Evolutionary conservation across 352 stramenopile genomes (phyloP).

Genomic region (Pythium rhizo-oryzae): DNA sequence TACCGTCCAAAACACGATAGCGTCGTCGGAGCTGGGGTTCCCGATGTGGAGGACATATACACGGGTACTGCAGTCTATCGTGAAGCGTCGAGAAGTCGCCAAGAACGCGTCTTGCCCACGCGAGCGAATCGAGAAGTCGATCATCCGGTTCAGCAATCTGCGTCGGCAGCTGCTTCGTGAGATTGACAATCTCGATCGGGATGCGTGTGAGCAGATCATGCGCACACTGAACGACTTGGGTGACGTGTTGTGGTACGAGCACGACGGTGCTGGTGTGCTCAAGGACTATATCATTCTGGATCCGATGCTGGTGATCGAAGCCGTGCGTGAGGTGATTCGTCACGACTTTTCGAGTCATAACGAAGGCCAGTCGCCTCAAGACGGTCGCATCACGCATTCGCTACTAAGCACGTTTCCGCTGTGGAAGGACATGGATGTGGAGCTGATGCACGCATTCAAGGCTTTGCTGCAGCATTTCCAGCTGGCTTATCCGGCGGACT

Average conservation of each 20-base stretch:
- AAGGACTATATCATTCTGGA: constrained; percentile 20
- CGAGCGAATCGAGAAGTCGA: constrained; percentile 7
- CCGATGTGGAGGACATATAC: constrained; percentile 15
- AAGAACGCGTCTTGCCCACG: not conserved
- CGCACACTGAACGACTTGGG: constrained; percentile 25
- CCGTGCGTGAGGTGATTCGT: constrained; percentile 23
- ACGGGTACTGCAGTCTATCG: too few species aligned
- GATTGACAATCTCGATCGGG: constrained; percentile 6
- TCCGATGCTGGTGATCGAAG: constrained; percentile 36
- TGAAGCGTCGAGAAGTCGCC: not conserved
- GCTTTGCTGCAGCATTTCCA: constrained; percentile 32
- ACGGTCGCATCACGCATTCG: constrained; percentile 11
- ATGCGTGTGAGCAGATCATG: constrained; percentile 19
- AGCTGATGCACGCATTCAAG: constrained; percentile 36
- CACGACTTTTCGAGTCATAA: constrained; percentile 13
- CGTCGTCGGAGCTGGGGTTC: constrained; percentile 8
- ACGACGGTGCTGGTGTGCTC: constrained; percentile 10
- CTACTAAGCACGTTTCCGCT: not conserved
- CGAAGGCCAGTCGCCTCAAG: not conserved
- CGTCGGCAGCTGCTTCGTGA: constrained; percentile 6
- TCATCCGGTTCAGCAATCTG: constrained; percentile 7
- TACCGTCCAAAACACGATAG: not conserved
- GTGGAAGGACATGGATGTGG: constrained; percentile 29
- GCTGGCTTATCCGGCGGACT: constrained; percentile 28
- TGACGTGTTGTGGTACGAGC: constrained; percentile 28